A percentile compares a stretch with the other conserved stretches of the same genome.
Conservation (phyloP, 305 asterid genomes). For the Rubia occidens region DNA sequence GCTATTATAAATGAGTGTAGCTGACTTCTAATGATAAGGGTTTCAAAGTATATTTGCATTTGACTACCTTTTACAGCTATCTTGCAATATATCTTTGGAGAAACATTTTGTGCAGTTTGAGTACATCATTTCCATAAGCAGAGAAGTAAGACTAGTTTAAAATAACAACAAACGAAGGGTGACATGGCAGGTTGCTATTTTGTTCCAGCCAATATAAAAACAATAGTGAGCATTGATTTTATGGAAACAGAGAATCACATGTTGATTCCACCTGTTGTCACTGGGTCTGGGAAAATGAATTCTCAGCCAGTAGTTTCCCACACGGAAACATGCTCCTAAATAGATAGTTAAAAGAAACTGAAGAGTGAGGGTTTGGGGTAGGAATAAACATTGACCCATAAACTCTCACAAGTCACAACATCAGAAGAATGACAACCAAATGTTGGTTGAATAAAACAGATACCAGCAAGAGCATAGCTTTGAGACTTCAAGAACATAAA, state of each 20-base stretch:
- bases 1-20: neutral
- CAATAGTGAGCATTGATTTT: neutral
- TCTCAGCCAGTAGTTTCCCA: neutral
- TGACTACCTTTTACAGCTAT: neutral
- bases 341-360: neutral
- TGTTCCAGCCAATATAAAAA: neutral
- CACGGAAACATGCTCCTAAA: neutral
- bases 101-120: neutral
- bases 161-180: neutral
- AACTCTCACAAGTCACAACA: neutral
- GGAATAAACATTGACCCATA: slow-evolving; percentile 1
- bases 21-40: neutral
- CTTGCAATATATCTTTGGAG: neutral
- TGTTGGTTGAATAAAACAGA: neutral
- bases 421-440: neutral
- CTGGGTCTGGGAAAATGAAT: neutral
- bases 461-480: neutral
- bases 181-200: neutral
- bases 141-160: neutral
- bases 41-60: neutral
- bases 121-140: slow-evolving; percentile 3
- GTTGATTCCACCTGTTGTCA: neutral
- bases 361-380: neutral
- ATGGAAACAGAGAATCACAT: neutral
- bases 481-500: slow-evolving; percentile 7